Evolutionary conservation across 2,329 filamentous ascomycete genomes (phyloP), one percentile per base, ranked within the genome.

Genomic region (Pseudogymnoascus destructans): DNA sequence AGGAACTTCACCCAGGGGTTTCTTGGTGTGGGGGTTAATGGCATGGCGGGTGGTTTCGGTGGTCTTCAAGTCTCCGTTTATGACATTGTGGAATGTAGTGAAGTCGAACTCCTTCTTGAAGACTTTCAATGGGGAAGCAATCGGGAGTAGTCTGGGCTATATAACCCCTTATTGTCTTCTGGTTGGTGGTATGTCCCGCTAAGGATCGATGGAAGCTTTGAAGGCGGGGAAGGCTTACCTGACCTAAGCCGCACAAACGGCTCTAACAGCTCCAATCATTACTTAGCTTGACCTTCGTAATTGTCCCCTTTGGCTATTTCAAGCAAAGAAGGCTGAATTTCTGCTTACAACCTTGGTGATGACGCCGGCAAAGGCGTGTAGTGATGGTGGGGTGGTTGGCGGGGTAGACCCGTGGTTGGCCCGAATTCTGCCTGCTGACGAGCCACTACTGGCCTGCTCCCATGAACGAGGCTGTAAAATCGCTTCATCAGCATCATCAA

Each of bases 1-100:
- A 3, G 77, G 77, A 21, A 73, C 63, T 5, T 61, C 57, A 5
- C 32, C 52, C 13, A 61, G 59, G 5, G 52, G 8, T 21, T 64
- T 57, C 23, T 46, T 59, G 1, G 58, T 64, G 5, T 56, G 9
- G 1, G 63, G 63, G 21, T 62, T 61, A 7, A 61, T 59, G 27
- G 46, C 23, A 30, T 60, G 57, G 9, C 60, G 55, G 11, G 58
- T 61, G 5, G 55, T 30, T 5, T 40, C 23, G 2, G 57, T 61
- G 15, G 40, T 30, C 6, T 32, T 40, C 5, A 61, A 46, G 46
- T 62, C 32, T 10, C 59, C 59, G 21, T 63, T 58, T 56, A 64
- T 62, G 9, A 57, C 49, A 54, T 64, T 64, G 15, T 49, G 42
- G 56, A 64, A 63, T 13, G 54, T 56, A 38, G 30, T 36, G 54